These are phyloP conservation scores for Trichosporon sp. DNA, from an alignment of 1,284 basidiomycete species.

Conservation along the genomic window DNA sequence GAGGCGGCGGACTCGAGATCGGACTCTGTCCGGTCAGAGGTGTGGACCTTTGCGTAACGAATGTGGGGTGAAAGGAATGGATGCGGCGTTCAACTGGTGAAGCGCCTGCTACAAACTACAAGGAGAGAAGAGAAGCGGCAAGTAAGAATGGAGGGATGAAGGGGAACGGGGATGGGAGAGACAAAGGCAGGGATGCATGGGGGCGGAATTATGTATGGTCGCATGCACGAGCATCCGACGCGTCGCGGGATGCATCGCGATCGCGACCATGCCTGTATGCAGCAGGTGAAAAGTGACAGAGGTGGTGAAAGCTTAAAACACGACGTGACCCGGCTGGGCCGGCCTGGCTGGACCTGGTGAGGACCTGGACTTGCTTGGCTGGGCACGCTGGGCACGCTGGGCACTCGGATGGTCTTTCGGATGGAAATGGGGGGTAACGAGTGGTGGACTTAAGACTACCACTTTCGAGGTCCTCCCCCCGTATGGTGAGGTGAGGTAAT, in stretches of 20 bases:
- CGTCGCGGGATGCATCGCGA: constrained; percentile 1
- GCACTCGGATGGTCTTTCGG: not conserved
- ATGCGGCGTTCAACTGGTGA: not conserved
- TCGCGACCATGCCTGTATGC: not conserved
- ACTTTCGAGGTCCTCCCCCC: not conserved
- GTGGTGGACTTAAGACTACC: not conserved
- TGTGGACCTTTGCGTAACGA: not conserved
- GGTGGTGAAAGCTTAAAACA: constrained; percentile 2
- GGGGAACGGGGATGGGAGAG: not conserved
- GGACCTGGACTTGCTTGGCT: not conserved
- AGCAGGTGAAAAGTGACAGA: not conserved
- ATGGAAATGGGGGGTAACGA: not conserved
- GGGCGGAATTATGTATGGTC: not conserved
- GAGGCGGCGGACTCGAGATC: constrained; percentile 1
- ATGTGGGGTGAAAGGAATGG: not conserved
- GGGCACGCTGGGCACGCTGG: no score
- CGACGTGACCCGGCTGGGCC: not conserved
- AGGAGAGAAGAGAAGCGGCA: not conserved
- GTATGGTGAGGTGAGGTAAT: not conserved
- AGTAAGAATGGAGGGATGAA: not conserved
- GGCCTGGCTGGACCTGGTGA: not conserved
- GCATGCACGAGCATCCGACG: not conserved
- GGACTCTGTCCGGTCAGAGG: not conserved
- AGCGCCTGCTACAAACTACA: not conserved
- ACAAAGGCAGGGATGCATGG: not conserved